phyloP scores from a whole-genome alignment of 2,329 filamentous ascomycete species.

The Tolypocladium album region DNA sequence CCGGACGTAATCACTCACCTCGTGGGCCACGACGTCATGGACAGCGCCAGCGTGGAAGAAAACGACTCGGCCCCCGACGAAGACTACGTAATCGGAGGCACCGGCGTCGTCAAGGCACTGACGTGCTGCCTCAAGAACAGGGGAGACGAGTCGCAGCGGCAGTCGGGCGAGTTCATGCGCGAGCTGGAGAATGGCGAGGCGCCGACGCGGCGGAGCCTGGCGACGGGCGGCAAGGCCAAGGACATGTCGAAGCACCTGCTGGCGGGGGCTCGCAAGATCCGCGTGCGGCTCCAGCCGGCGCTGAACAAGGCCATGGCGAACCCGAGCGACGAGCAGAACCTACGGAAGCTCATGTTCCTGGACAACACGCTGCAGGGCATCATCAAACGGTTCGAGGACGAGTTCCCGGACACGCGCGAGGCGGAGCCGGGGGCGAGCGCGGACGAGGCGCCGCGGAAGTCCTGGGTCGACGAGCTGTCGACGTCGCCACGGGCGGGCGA shows the following conservation, averaged over 20 bases:
- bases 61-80: conserved; percentile 69
- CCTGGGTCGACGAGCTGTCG: conserved; percentile 10
- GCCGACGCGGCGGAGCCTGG: conserved; percentile 29
- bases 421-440: neutral
- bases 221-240: conserved; percentile 54
- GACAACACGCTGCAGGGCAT: conserved; percentile 82
- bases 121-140: conserved; percentile 83
- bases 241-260: conserved; percentile 90
- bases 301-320: conserved; percentile 62
- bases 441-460: conserved; percentile 3
- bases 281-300: conserved; percentile 71
- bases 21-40: conserved; percentile 56
- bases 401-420: conserved; percentile 78
- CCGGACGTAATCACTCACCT: conserved; percentile 82
- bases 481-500: conserved; percentile 15
- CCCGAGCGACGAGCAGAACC: conserved; percentile 61
- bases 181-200: conserved; percentile 41
- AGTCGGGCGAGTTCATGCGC: conserved; percentile 40
- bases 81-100: conserved; percentile 92
- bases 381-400: conserved; percentile 91
- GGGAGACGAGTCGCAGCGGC: conserved; percentile 45
- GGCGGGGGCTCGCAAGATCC: conserved; percentile 79
- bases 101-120: conserved; percentile 87
- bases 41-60: conserved; percentile 45
- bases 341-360: conserved; percentile 77